Evolutionary conservation across 1,139 yeast genomes (phyloP), one percentile per base, ranked within the genome.

Genomic region (Wickerhamiella infanticola): DNA sequence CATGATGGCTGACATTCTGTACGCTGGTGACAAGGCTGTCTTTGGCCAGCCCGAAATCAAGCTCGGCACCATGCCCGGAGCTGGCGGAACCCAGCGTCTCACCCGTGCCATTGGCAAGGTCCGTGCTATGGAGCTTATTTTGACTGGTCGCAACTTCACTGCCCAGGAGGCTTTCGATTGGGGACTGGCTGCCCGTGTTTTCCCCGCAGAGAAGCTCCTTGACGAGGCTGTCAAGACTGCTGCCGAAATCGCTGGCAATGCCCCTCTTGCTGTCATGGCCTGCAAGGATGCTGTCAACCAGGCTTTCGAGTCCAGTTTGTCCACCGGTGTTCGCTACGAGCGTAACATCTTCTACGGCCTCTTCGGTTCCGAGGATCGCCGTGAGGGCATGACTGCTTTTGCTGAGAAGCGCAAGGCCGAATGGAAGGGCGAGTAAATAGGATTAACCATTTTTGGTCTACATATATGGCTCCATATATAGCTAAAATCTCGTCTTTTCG

Each of bases 31-130:
- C 37, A 62, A 61, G 50, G 74, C 76, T n/a, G 60, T 59, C 27
- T 71, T 72, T 52, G 77, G 77, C 11, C 75, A 72, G 56, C 77
- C 77, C 25, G 77, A 72, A 53, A 69, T 72, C 57, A 69, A 68
- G 51, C 62, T 72, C 11, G 77, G 77, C 4, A 64, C 71, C 37
- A 65, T 72, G 43, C 77, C 77, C 35, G 77, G 77, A 4, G 74
- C 73, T 23, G 76, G 76, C 26, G 76, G 75, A 25, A 67, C 75
- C 5, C 76, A 72, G 58, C 62, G 76, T 36, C 62, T 72, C 42
- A 62, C 69, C 29, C 59, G 65, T 44, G 66, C 70, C 24, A 63
- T 72, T 51, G 77, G 77, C 33, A 71, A 71, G 59, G 59, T 71
- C 25, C 61, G 64, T 39, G 74, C 77, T 26, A 68, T 69, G 67